Evolutionary conservation across 768 basidiomycete genomes (phyloP).

Genomic region (Coprinellus aureogranulatus): DNA sequence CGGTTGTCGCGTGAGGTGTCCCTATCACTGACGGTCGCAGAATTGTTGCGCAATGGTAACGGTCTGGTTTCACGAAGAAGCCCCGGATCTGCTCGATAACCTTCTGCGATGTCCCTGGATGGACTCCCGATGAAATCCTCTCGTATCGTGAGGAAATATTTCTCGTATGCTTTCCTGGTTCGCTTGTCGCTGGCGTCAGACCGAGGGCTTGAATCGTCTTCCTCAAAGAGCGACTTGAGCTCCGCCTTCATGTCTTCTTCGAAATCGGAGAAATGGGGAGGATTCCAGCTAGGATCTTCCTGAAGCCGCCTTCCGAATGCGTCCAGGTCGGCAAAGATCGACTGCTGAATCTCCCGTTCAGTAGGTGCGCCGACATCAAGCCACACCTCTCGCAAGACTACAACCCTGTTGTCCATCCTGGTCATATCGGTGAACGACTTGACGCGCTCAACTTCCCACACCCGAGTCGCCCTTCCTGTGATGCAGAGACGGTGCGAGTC

Average conservation of each 20-base stretch:
- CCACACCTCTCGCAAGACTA: conserved; percentile 20
- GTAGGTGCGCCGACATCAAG: conserved; percentile 8
- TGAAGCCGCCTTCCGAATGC: neutral
- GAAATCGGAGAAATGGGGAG: neutral
- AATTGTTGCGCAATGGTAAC: neutral
- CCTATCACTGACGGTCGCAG: too few relatives aligned
- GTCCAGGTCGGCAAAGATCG: conserved; percentile 12
- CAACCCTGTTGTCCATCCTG: neutral
- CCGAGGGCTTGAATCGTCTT: neutral
- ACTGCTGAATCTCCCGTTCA: conserved; percentile 14
- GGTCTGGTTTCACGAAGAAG: neutral
- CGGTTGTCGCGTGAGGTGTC: too few relatives aligned
- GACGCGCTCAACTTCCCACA: conserved; percentile 3
- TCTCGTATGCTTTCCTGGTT: neutral
- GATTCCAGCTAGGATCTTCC: neutral
- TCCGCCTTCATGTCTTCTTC: neutral
- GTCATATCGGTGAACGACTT: neutral
- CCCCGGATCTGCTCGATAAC: neutral
- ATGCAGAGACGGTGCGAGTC: neutral
- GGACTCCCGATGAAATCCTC: neutral
- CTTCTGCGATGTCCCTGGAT: neutral
- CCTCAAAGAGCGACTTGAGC: neutral
- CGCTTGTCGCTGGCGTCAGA: too few relatives aligned
- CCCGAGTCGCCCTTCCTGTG: conserved; percentile 7
- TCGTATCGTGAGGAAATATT: neutral